Conservation (phyloP, 108 stramenopile genomes). For the Cyclotella choctawhatcheeana region DNA sequence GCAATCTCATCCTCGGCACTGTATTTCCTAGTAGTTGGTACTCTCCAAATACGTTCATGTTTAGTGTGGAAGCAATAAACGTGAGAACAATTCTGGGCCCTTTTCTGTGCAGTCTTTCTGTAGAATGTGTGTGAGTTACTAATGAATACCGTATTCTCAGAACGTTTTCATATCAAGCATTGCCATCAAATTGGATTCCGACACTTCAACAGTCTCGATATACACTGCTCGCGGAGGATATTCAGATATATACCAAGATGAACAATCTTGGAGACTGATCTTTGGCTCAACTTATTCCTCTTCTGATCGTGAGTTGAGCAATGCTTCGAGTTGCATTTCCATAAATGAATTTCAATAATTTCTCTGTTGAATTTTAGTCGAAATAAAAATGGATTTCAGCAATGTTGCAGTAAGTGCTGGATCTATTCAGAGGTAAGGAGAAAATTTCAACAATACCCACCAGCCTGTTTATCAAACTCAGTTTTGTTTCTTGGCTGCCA, state of each 20-base stretch:
- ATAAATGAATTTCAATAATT: too few species aligned
- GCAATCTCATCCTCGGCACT: neutral
- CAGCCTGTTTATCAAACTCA: neutral
- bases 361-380: neutral
- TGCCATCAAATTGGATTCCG: neutral
- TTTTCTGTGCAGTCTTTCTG: neutral
- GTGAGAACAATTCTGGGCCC: neutral
- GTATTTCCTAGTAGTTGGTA: neutral
- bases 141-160: neutral
- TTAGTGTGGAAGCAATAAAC: conserved; percentile 4
- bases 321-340: too few species aligned
- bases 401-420: neutral
- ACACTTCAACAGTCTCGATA: neutral
- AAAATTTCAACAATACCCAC: neutral
- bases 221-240: conserved; percentile 9
- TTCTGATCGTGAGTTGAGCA: neutral
- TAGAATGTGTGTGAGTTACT: neutral
- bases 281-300: neutral
- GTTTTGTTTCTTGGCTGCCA: neutral
- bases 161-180: neutral
- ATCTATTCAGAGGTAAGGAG: neutral
- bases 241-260: neutral
- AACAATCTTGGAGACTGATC: conserved; percentile 8
- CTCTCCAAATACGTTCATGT: neutral
- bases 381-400: neutral